These are phyloP conservation scores for Hawksworthiomyces lignivorus DNA, from an alignment of 2,329 filamentous ascomycete species.

Conservation along the genomic window DNA sequence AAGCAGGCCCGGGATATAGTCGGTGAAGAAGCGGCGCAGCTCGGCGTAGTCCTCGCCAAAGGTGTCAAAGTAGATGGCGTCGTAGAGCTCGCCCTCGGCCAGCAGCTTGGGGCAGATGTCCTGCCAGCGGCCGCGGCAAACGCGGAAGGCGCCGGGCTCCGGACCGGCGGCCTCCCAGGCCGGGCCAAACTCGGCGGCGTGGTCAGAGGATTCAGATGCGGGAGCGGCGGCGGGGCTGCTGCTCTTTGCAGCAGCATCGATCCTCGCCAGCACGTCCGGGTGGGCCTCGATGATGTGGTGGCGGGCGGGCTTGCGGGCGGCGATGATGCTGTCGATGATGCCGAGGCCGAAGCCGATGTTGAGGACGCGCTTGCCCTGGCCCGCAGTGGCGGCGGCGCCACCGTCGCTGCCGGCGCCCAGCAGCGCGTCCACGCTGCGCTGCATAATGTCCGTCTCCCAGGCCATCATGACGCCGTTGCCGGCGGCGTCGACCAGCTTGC, in stretches of 20 bases:
- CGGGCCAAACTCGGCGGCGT: constrained; percentile 37
- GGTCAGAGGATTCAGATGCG: constrained; percentile 38
- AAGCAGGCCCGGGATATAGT: constrained; percentile 74
- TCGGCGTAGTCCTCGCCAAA: constrained; percentile 91
- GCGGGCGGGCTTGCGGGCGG: constrained; percentile 54
- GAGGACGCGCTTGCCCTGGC: constrained; percentile 57
- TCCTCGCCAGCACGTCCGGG: constrained; percentile 62
- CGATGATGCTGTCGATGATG: constrained; percentile 73
- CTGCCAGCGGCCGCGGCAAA: constrained; percentile 74
- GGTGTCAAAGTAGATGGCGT: constrained; percentile 95
- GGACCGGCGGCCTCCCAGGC: constrained; percentile 48
- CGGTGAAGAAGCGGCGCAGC: constrained; percentile 78
- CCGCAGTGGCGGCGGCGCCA: background rate
- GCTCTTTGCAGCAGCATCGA: constrained; percentile 29
- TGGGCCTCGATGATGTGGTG: constrained; percentile 89
- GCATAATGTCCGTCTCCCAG: constrained; percentile 86
- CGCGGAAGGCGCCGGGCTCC: constrained; percentile 60
- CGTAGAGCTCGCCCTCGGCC: constrained; percentile 61
- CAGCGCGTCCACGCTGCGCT: constrained; percentile 61
- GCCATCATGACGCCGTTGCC: constrained; percentile 90
- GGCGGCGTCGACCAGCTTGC: constrained; percentile 63
- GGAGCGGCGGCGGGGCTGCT: constrained; percentile 44
- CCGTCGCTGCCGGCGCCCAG: constrained; percentile 35
- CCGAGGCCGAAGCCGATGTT: constrained; percentile 92
- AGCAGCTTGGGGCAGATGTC: constrained; percentile 65